Conservation (phyloP, 441 rosid species). For the Pelargonium citronellum region DNA sequence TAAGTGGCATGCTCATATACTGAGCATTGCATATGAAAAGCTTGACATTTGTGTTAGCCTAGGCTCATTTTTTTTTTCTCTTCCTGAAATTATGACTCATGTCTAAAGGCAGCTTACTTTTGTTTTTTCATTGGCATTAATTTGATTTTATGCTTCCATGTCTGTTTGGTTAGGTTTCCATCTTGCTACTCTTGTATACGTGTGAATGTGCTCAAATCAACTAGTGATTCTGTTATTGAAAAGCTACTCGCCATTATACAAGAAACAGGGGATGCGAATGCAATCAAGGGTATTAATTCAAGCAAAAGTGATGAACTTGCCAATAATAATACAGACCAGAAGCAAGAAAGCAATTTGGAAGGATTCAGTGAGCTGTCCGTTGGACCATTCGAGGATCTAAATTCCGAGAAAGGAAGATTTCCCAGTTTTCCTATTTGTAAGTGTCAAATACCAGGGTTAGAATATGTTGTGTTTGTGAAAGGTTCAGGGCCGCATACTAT, state of each 20-base stretch:
- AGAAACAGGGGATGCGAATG: conserved; percentile 26
- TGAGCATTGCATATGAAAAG: not conserved
- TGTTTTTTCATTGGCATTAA: not conserved
- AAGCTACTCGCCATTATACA: conserved; percentile 51
- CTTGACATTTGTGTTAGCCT: not conserved
- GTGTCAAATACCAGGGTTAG: conserved; percentile 73
- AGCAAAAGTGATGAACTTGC: conserved; percentile 23
- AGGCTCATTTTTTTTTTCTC: not conserved
- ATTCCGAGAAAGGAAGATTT: conserved; percentile 15
- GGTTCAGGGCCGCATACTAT: conserved; percentile 82
- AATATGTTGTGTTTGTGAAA: conserved; percentile 71
- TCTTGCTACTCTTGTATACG: conserved; percentile 85
- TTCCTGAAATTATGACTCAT: not conserved
- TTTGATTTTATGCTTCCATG: conserved; percentile 7
- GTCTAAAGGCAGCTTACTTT: not conserved
- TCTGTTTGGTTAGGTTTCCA: conserved; percentile 49
- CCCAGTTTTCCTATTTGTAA: conserved; percentile 35
- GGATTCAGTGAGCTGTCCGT: not conserved
- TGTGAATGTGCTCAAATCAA: conserved; percentile 64
- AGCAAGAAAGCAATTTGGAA: conserved; percentile 8
- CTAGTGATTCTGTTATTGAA: conserved; percentile 60
- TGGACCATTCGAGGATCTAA: conserved; percentile 10
- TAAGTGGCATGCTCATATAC: not conserved
- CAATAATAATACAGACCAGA: conserved; percentile 5
- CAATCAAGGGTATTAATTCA: conserved; percentile 23